Conservation (phyloP, 2,329 filamentous ascomycete genomes). For the Cytospora chrysosperma region DNA sequence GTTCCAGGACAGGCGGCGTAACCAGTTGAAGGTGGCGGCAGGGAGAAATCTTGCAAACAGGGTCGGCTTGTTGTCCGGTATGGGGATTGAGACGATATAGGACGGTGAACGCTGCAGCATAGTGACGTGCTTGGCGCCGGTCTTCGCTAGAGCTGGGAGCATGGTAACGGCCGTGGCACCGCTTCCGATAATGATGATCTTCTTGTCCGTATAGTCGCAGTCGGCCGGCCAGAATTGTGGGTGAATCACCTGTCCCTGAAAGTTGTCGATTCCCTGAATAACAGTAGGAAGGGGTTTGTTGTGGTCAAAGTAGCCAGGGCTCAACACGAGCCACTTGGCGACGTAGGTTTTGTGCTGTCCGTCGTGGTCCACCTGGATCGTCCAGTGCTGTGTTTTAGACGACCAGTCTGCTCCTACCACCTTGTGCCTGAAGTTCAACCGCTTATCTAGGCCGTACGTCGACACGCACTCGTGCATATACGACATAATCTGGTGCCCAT, state of each 20-base stretch:
- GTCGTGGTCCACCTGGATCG: conserved; percentile 37
- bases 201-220: conserved; percentile 63
- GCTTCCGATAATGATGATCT: conserved; percentile 65
- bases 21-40: conserved; percentile 40
- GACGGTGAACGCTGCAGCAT: conserved; percentile 68
- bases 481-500: conserved; percentile 49
- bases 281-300: conserved; percentile 52
- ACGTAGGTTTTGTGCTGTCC: conserved; percentile 26
- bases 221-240: conserved; percentile 74
- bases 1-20: conserved; percentile 49
- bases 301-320: conserved; percentile 66
- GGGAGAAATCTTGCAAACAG: conserved; percentile 36
- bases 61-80: conserved; percentile 30
- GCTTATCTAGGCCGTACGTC: conserved; percentile 50
- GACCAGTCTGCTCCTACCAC: conserved; percentile 54
- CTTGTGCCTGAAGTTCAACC: conserved; percentile 52
- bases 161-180: conserved; percentile 70
- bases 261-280: conserved; percentile 43
- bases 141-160: conserved; percentile 58
- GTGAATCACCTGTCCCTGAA: conserved; percentile 52
- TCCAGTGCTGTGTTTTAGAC: conserved; percentile 53
- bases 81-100: conserved; percentile 55
- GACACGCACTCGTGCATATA: conserved; percentile 55
- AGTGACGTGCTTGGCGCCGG: conserved; percentile 56
- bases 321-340: conserved; percentile 46